Evolutionary conservation across 73 alveolate genomes (phyloP), one percentile per base, ranked within the genome.

Genomic region (Paramecium sexaurelia): DNA sequence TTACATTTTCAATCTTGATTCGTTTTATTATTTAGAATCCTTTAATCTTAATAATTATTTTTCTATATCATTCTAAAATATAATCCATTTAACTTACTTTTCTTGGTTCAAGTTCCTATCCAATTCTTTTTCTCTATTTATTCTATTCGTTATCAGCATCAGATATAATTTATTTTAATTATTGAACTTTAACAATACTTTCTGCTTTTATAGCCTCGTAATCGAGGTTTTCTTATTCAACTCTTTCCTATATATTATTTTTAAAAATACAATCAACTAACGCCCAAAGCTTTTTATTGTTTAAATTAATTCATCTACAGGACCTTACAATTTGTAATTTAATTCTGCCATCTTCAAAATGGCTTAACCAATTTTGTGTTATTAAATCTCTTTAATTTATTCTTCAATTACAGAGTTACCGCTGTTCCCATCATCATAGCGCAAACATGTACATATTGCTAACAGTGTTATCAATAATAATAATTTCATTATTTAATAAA

Each of bases 181-280:
- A 78, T 78, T 78, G 45, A n/a, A 78, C 55, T 78, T 78, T 78
- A 2, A 40, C 40, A 37, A 26, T 26, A 11, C 73, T 43, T 78
- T 78, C 90, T 29, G 90, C 68, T 40, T 78, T 78, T 7, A 78
- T 37, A 29, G 90, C 90, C 55, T 78, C 90, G 41, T 36, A 78
- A 43, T 78, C 90, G 61, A 78, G 40, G 55, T 78, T 78, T 32
- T 78, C 90, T 45, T 78, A 22, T 78, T 78, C 90, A 13, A 78
- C 68, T 43, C 90, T 78, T 78, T 78, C 90, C 90, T 78, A 41
- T 33, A 37, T 78, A 24, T 19, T 24, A 37, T 39, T 22, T 27
- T 2, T 36, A 11, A 13, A 24, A 78, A 27, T 78, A 78, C 90
- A 78, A 78, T 78, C 39, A 78, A 33, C 51, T 78, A 43, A n/a